phyloP scores from a whole-genome alignment of 1,139 yeast species.

The Kluyveromyces marxianus region DNA sequence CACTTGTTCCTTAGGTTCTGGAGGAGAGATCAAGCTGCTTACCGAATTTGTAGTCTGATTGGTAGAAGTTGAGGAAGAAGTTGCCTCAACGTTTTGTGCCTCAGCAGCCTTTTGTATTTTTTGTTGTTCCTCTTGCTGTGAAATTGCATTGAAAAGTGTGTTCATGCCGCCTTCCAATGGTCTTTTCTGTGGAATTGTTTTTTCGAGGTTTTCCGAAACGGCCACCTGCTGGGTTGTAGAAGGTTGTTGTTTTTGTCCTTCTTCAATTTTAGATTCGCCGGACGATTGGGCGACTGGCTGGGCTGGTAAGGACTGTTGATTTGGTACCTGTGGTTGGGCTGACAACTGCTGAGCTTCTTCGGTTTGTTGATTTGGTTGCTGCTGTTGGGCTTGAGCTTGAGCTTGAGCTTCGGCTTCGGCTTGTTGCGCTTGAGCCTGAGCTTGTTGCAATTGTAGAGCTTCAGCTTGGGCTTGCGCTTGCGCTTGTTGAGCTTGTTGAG shows the following conservation, averaged over 20 bases:
- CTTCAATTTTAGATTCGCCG: no score
- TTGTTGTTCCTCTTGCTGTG: conserved; percentile 11
- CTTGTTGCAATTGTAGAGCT: no score
- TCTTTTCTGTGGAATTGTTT: conserved; percentile 25
- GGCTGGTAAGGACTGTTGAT: background rate
- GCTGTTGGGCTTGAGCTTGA: background rate
- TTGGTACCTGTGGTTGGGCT: no score
- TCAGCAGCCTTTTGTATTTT: conserved; percentile 11
- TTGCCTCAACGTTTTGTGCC: background rate
- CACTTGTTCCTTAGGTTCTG: no score
- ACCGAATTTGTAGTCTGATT: no score
- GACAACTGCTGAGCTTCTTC: background rate
- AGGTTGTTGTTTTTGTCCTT: background rate
- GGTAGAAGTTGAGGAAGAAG: no score
- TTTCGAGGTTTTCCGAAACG: background rate
- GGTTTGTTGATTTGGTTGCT: background rate
- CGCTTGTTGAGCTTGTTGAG: conserved; percentile 15
- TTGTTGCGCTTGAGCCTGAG: no score
- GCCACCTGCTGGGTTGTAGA: background rate
- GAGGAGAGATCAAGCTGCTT: no score
- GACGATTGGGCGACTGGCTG: background rate
- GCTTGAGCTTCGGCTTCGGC: no score
- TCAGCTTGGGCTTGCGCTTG: background rate
- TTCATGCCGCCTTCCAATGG: conserved; percentile 26
- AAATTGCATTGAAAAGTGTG: conserved; percentile 24